Evolutionary conservation across 164 flowering plant genomes (phyloP).

Genomic region (Stephania yunnanensis): DNA sequence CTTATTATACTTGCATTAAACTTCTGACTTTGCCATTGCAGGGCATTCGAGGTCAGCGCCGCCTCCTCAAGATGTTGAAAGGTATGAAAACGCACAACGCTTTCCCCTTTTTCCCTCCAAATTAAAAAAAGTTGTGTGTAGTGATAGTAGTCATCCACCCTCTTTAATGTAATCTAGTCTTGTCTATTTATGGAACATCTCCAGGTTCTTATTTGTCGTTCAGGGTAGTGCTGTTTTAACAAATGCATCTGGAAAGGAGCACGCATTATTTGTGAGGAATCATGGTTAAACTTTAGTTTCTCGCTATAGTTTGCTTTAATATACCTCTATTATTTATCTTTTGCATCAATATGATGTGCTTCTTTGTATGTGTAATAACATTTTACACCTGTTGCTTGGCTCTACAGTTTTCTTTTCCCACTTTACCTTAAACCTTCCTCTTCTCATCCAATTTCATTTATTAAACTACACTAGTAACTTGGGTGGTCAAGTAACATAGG

Average conservation of each 20-base stretch:
- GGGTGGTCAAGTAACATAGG: not conserved
- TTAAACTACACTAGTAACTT: not conserved
- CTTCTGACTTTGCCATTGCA: conserved; percentile 26
- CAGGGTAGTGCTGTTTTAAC: conserved; percentile 53
- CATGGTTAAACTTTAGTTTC: conserved; percentile 2
- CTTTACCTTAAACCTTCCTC: not conserved
- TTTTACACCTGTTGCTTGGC: not conserved
- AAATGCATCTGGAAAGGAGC: conserved; percentile 36
- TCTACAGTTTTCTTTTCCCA: not conserved
- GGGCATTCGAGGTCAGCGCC: conserved; percentile 65
- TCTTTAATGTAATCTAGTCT: not conserved
- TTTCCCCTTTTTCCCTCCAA: not conserved
- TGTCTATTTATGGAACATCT: conserved; percentile 6
- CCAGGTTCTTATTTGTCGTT: conserved; percentile 76
- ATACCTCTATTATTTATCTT: not conserved
- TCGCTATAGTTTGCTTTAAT: not conserved
- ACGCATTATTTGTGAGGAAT: conserved; percentile 42
- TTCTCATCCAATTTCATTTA: not conserved
- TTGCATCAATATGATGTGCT: not conserved
- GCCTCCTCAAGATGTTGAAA: conserved; percentile 69
- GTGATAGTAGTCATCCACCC: not conserved
- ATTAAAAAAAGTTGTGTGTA: not conserved
- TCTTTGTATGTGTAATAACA: not conserved
- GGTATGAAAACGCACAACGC: conserved; percentile 31
- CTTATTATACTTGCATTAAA: conserved; percentile 2